Percentiles rank a stretch among this genome's conserved stretches.
Evolutionary conservation across 2,329 filamentous ascomycete species (phyloP).

Genomic region (Aschersonia sp.): DNA sequence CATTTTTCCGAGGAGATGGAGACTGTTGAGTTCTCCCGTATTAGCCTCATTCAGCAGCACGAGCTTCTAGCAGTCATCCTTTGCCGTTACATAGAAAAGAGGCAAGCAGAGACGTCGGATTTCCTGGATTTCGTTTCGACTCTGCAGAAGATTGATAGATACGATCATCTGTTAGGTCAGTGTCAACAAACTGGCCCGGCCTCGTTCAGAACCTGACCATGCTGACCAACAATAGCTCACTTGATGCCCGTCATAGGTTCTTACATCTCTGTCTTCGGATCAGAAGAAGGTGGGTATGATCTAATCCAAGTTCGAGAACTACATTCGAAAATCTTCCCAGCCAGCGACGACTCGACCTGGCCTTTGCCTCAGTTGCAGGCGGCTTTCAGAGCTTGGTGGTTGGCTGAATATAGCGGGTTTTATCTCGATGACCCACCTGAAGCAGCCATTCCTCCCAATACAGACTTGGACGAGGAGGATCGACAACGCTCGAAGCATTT

Average conservation of each 20-base stretch:
- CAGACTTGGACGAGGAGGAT: slow-evolving; percentile 54
- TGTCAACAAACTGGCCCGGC: background rate
- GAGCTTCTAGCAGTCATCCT: slow-evolving; percentile 75
- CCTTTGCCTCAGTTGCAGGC: slow-evolving; percentile 62
- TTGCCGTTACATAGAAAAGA: slow-evolving; percentile 61
- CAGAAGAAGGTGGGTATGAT: slow-evolving; percentile 54
- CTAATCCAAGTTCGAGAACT: slow-evolving; percentile 56
- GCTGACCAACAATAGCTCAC: slow-evolving; percentile 39
- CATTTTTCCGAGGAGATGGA: slow-evolving; percentile 51
- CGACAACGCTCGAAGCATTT: slow-evolving; percentile 59
- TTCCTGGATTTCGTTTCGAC: slow-evolving; percentile 56
- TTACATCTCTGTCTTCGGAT: slow-evolving; percentile 65
- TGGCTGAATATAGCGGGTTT: slow-evolving; percentile 83
- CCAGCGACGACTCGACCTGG: slow-evolving; percentile 56
- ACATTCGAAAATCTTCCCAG: slow-evolving; percentile 51
- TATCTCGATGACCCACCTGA: slow-evolving; percentile 60
- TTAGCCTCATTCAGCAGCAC: slow-evolving; percentile 76
- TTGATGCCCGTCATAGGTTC: slow-evolving; percentile 67
- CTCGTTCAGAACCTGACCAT: slow-evolving; percentile 1
- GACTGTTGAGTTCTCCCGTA: slow-evolving; percentile 64
- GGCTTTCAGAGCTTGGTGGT: slow-evolving; percentile 70
- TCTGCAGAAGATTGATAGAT: slow-evolving; percentile 58
- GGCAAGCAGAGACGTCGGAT: slow-evolving; percentile 54
- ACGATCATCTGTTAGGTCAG: slow-evolving; percentile 49
- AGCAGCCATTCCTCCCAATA: slow-evolving; percentile 37